These are phyloP conservation scores for Xerocomus potaroensis DNA, from an alignment of 768 basidiomycete species.

Conservation along the genomic window DNA sequence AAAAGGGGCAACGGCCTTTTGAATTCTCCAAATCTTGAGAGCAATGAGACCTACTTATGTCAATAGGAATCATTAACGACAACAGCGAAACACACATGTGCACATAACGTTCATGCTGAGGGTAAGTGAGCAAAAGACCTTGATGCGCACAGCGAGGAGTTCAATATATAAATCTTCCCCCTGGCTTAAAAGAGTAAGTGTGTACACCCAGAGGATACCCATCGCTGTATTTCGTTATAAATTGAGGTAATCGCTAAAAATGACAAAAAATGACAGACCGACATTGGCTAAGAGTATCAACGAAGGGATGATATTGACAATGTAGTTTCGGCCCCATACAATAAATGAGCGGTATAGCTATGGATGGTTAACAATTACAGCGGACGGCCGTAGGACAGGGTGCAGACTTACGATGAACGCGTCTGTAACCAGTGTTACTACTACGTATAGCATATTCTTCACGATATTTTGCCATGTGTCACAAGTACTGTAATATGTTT, in stretches of 20 bases:
- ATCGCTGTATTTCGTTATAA: neutral
- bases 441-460: neutral
- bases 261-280: neutral
- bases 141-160: neutral
- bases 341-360: neutral
- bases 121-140: neutral
- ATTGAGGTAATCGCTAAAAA: neutral
- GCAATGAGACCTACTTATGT: neutral
- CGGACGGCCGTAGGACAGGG: neutral
- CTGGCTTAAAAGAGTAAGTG: too few relatives aligned
- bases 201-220: conserved; percentile 1
- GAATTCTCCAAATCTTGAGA: neutral
- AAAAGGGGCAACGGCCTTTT: neutral
- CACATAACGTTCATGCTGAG: neutral
- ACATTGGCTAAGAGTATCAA: neutral
- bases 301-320: neutral
- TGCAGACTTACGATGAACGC: neutral
- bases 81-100: neutral
- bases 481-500: neutral
- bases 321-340: neutral
- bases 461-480: neutral
- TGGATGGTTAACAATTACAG: neutral
- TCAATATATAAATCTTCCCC: neutral
- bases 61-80: neutral
- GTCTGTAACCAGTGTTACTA: neutral